Percentiles rank a stretch among this genome's conserved stretches.
Conservation (phyloP, 352 stramenopile species). For the Pythium sukuiense region DNA sequence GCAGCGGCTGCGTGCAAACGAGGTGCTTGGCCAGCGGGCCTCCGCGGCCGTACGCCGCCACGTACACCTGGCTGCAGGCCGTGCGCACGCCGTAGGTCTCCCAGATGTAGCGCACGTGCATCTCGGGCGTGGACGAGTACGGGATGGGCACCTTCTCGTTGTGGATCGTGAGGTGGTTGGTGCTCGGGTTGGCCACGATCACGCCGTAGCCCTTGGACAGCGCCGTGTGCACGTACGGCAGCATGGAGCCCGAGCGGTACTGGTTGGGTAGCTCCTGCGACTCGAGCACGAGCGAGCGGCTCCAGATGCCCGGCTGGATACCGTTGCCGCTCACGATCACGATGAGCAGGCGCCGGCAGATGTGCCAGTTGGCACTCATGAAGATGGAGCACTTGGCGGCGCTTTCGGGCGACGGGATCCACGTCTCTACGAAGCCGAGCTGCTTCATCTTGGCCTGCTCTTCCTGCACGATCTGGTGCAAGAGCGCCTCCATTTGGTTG, state of each 20-base stretch:
- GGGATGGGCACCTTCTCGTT: constrained; percentile 77
- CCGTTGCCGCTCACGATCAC: constrained; percentile 82
- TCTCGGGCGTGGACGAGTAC: constrained; percentile 70
- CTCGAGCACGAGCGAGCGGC: constrained; percentile 78
- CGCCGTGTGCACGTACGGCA: constrained; percentile 78
- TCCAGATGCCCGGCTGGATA: constrained; percentile 87
- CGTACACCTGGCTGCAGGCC: constrained; percentile 75
- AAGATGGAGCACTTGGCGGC: constrained; percentile 76
- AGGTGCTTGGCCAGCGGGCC: constrained; percentile 75
- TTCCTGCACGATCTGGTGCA: constrained; percentile 84
- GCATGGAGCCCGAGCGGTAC: constrained; percentile 82
- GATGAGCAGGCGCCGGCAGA: constrained; percentile 67
- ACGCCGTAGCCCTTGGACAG: constrained; percentile 80
- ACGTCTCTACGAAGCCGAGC: constrained; percentile 81
- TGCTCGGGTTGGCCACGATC: constrained; percentile 80
- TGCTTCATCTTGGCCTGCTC: constrained; percentile 87
- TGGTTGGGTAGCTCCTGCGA: constrained; percentile 66
- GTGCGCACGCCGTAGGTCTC: constrained; percentile 75
- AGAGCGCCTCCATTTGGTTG: constrained; percentile 71
- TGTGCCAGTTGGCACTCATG: constrained; percentile 84
- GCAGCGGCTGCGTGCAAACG: constrained; percentile 62
- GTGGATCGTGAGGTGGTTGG: constrained; percentile 70
- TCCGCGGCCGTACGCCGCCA: constrained; percentile 74
- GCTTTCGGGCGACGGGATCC: constrained; percentile 69
- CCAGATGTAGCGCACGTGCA: constrained; percentile 83